A percentile compares a stretch with the other conserved stretches of the same genome.
phyloP scores from a whole-genome alignment of 2,329 filamentous ascomycete genomes.

The Emmonsiellopsis sp. region DNA sequence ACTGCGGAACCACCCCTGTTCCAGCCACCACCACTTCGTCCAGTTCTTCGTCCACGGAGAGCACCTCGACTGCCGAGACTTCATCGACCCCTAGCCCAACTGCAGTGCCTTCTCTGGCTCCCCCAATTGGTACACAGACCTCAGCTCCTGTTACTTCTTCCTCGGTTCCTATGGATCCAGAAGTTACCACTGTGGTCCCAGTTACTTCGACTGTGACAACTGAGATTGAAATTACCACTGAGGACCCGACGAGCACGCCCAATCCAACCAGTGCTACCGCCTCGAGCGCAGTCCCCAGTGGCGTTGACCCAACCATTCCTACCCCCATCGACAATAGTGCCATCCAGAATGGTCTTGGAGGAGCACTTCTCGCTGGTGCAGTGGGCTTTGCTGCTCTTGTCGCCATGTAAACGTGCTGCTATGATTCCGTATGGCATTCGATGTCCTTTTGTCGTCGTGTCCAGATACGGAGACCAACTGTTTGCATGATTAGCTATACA shows the following conservation, averaged over 20 bases:
- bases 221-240: not conserved
- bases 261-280: not conserved
- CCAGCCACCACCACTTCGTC: not conserved
- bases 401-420: constrained; percentile 4
- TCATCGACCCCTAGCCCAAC: not conserved
- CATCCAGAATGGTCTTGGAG: not conserved
- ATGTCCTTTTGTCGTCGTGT: not conserved
- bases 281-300: not conserved
- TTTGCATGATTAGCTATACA: constrained; percentile 1
- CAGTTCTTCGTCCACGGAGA: not conserved
- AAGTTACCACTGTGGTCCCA: not conserved
- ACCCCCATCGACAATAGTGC: not conserved
- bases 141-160: not conserved
- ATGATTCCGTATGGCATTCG: not conserved
- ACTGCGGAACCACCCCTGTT: not conserved
- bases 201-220: not conserved
- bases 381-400: constrained; percentile 7
- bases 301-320: not conserved
- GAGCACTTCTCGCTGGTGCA: constrained; percentile 2
- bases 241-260: not conserved
- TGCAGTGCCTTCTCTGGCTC: not conserved
- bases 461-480: not conserved
- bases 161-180: not conserved
- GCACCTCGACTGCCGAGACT: not conserved
- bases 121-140: no score